These are phyloP conservation scores for Fusarium papillatum DNA, from an alignment of 2,329 filamentous ascomycete species.

Conservation along the genomic window DNA sequence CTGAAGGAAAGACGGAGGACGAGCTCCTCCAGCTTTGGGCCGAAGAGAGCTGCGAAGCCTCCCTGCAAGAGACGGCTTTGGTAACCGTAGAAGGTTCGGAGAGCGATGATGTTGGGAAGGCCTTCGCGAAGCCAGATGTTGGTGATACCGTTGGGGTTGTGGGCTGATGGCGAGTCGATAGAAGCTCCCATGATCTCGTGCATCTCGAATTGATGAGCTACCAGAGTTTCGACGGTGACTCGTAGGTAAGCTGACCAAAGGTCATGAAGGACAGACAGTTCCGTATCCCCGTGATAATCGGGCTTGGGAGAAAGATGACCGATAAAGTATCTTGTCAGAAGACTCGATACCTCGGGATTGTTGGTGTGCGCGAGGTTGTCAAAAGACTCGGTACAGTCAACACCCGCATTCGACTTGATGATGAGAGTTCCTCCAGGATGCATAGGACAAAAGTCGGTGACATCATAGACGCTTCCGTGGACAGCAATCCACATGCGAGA, in stretches of 20 bases:
- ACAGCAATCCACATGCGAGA: conserved; percentile 65
- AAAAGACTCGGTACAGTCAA: conserved; percentile 65
- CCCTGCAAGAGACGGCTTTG: conserved; percentile 64
- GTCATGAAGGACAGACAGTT: conserved; percentile 61
- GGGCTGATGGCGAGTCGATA: conserved; percentile 28
- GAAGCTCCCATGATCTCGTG: conserved; percentile 61
- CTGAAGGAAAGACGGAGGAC: conserved; percentile 66
- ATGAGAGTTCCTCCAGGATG: conserved; percentile 67
- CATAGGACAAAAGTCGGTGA: conserved; percentile 66
- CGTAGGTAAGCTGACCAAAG: conserved; percentile 64
- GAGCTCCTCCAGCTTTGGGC: conserved; percentile 64
- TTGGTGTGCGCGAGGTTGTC: conserved; percentile 68
- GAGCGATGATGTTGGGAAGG: conserved; percentile 62
- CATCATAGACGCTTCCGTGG: conserved; percentile 66
- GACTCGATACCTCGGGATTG: conserved; percentile 66
- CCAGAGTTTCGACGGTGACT: conserved; percentile 63
- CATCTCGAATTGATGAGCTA: conserved; percentile 67
- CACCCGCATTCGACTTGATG: conserved; percentile 67
- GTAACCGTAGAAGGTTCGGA: conserved; percentile 66
- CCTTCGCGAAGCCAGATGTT: conserved; percentile 61
- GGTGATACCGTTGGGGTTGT: conserved; percentile 26
- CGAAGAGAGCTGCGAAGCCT: conserved; percentile 65
- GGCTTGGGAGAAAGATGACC: conserved; percentile 65
- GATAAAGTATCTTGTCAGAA: conserved; percentile 68
- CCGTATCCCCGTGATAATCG: conserved; percentile 57